Evolutionary conservation across 108 stramenopile species (phyloP), one percentile per base, ranked within the genome.

Genomic region (Craspedostauros australis): DNA sequence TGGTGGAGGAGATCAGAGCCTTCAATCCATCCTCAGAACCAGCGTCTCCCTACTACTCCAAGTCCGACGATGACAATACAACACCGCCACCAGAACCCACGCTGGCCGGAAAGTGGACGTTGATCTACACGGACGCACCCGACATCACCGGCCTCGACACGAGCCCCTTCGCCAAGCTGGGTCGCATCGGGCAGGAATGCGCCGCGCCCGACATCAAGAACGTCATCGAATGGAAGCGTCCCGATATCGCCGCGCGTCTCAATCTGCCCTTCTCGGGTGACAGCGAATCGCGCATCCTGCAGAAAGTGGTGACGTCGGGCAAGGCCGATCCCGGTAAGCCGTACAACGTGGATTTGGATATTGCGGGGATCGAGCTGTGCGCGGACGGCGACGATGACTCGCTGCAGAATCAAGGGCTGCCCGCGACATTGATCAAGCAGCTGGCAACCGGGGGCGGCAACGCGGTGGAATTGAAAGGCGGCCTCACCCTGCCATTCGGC

Each of bases 121-220:
- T 89, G 38, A 62, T 83, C 16, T 89, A 85, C 60, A 89, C 88
- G 6, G 88, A 89, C 68, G 88, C 88, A 11, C 88, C 88, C 3
- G 88, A 89, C 54, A 89, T 89, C 50, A 85, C 76, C 19, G 57
- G 70, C 12, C 67, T 88, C 37, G 86, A 87, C 50, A 49, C 54
- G 7, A 60, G 60, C 43, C 73, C 79, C 9, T 45, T 76, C 9
- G 66, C 79, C 47, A 71, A 77, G 39, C 64, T 89, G 22, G 88
- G 84, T 23, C 66, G 77, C 22, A 83, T 89, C 57, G 88, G 88
- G 15, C 88, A 89, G 62, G 81, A 89, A 48, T 82, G 83, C 42
- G 39, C 37, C 20, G 76, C 88, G 27, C 84, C 80, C 25, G 70
- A 53, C 30, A 76, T 89, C 30, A 84, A 77, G 48, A 89, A 89